phyloP scores from a whole-genome alignment of 768 basidiomycete species.

The Lyophyllum decastes region DNA sequence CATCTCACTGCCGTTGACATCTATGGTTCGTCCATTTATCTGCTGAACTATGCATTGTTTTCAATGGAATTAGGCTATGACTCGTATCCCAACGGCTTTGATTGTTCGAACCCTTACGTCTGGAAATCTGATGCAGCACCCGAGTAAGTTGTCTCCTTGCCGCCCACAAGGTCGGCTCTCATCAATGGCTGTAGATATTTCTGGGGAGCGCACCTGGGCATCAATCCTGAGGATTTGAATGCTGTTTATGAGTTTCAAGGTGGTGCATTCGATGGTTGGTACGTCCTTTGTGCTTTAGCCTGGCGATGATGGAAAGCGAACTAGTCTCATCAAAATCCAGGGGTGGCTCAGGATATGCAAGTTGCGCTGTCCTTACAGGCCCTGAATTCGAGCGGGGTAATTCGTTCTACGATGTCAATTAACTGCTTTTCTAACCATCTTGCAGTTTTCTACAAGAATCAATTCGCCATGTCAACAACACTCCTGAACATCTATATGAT shows the following conservation, averaged over 20 bases:
- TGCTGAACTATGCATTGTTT: neutral
- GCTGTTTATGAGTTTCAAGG: conserved; percentile 50
- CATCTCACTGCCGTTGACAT: conserved; percentile 48
- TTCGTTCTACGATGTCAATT: neutral
- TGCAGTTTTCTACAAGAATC: conserved; percentile 48
- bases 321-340: conserved; percentile 21
- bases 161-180: neutral
- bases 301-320: neutral
- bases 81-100: conserved; percentile 55
- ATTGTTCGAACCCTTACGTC: conserved; percentile 47
- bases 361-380: conserved; percentile 35
- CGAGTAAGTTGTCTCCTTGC: conserved; percentile 23
- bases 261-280: conserved; percentile 54
- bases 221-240: conserved; percentile 38
- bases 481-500: conserved; percentile 54
- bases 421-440: neutral
- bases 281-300: conserved; percentile 1
- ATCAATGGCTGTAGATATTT: conserved; percentile 28
- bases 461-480: conserved; percentile 48
- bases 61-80: conserved; percentile 34
- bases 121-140: conserved; percentile 49
- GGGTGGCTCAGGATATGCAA: conserved; percentile 40
- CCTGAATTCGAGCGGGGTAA: conserved; percentile 47
- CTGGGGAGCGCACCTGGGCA: conserved; percentile 37
- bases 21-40: conserved; percentile 35